phyloP scores from a whole-genome alignment of 2,329 filamentous ascomycete species.

The Trichophyton rubrum region DNA sequence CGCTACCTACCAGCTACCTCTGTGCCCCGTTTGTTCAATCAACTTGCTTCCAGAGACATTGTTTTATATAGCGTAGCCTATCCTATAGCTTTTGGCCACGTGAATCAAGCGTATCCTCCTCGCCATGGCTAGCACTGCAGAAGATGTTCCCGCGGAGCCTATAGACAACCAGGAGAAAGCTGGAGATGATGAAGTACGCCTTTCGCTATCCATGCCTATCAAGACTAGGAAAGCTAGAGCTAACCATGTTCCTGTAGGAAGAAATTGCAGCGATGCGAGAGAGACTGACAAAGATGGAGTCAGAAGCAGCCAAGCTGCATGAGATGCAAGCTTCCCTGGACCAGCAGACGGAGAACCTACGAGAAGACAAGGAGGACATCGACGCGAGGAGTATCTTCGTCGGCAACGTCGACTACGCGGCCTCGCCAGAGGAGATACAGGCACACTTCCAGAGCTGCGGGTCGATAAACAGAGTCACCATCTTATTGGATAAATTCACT shows the following conservation, averaged over 20 bases:
- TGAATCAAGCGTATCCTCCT: background rate
- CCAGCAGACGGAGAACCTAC: slow-evolving; percentile 66
- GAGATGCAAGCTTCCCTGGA: slow-evolving; percentile 82
- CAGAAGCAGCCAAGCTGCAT: slow-evolving; percentile 71
- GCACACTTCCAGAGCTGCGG: slow-evolving; percentile 96
- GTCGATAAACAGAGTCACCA: slow-evolving; percentile 95
- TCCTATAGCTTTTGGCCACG: background rate
- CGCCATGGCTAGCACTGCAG: slow-evolving; percentile 11
- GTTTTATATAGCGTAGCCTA: background rate
- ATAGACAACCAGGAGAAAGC: slow-evolving; percentile 25
- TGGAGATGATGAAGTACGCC: slow-evolving; percentile 34
- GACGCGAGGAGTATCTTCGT: slow-evolving; percentile 95
- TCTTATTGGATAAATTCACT: slow-evolving; percentile 94
- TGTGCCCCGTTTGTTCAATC: background rate
- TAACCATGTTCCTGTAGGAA: slow-evolving; percentile 36
- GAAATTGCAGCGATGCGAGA: slow-evolving; percentile 82
- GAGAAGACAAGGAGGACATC: slow-evolving; percentile 90
- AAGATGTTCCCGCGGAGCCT: slow-evolving; percentile 13
- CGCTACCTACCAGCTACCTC: background rate
- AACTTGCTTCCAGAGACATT: background rate
- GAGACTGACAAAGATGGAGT: slow-evolving; percentile 79
- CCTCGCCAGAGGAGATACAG: slow-evolving; percentile 94
- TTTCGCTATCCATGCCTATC: background rate
- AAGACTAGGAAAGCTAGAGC: background rate
- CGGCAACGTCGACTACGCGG: slow-evolving; percentile 95